Evolutionary conservation across 345 rosid species (phyloP).

Genomic region (Hibiscus tridactylites): DNA sequence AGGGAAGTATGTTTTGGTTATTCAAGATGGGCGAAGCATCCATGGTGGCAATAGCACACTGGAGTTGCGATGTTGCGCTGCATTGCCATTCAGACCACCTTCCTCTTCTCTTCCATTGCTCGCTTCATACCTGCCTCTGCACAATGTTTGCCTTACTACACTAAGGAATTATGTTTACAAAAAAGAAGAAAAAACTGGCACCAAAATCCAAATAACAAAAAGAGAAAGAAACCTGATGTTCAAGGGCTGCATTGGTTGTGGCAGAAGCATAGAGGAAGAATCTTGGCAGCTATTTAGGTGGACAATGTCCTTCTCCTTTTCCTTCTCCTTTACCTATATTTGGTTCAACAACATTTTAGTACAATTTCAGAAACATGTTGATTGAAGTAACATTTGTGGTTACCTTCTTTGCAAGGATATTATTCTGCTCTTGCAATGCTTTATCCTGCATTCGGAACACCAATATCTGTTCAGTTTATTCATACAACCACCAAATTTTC

Average conservation of each 20-base stretch:
- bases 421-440: constrained; percentile 44
- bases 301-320: constrained; percentile 28
- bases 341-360: not conserved
- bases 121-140: constrained; percentile 13
- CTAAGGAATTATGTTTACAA: too few relatives aligned
- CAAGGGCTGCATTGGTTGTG: constrained; percentile 29
- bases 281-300: constrained; percentile 24
- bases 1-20: constrained; percentile 6
- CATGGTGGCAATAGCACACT: constrained; percentile 43
- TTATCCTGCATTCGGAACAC: constrained; percentile 40
- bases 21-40: constrained; percentile 34
- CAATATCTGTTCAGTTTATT: not conserved
- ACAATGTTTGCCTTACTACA: not conserved
- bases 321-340: constrained; percentile 65
- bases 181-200: not conserved
- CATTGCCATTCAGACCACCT: not conserved
- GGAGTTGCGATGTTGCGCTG: constrained; percentile 2
- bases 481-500: not conserved
- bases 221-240: constrained; percentile 31
- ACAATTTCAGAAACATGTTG: not conserved
- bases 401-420: constrained; percentile 36
- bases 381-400: not conserved
- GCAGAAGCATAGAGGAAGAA: constrained; percentile 28
- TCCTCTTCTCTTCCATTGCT: constrained; percentile 19
- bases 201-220: not conserved